Percentiles rank a stretch among this genome's conserved stretches.
Evolutionary conservation across 345 rosid species (phyloP).

Genomic region (Triadica sebifera): DNA sequence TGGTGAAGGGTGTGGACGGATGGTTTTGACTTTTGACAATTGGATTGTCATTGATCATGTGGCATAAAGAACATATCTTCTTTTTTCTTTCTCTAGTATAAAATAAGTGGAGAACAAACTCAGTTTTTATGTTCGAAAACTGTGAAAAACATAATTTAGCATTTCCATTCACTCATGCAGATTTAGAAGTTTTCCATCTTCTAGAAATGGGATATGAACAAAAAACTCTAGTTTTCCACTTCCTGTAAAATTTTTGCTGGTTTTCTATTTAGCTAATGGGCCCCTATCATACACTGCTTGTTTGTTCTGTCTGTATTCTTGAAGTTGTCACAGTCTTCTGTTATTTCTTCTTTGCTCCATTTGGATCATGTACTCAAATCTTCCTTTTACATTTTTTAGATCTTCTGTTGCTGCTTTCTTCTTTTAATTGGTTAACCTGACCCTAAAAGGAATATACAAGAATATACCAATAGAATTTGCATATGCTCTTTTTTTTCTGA

Average conservation of each 20-base stretch:
- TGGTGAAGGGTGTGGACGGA: not conserved
- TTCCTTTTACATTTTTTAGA: constrained; percentile 16
- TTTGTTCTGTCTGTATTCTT: constrained; percentile 76
- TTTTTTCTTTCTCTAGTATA: not conserved
- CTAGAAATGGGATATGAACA: not conserved
- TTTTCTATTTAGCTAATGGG: not conserved
- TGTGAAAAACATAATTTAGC: not conserved
- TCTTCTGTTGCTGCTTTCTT: not conserved
- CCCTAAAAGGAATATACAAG: constrained; percentile 86
- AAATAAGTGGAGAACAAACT: not conserved
- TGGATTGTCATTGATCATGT: not conserved
- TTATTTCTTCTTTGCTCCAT: not conserved
- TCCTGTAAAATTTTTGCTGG: too few species aligned
- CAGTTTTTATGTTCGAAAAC: not conserved
- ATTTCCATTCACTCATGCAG: not conserved
- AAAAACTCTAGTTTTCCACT: not conserved
- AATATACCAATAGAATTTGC: constrained; percentile 17
- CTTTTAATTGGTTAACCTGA: constrained; percentile 60
- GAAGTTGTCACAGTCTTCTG: too few species aligned
- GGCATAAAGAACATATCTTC: not conserved
- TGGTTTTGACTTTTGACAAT: not conserved
- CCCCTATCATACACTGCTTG: too few species aligned
- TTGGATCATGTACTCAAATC: not conserved
- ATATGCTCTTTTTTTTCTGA: too few species aligned
- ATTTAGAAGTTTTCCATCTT: constrained; percentile 2